A percentile compares a stretch with the other conserved stretches of the same genome.
Evolutionary conservation across 805 yeast species (phyloP).

Genomic region (Yarrowia sp.): DNA sequence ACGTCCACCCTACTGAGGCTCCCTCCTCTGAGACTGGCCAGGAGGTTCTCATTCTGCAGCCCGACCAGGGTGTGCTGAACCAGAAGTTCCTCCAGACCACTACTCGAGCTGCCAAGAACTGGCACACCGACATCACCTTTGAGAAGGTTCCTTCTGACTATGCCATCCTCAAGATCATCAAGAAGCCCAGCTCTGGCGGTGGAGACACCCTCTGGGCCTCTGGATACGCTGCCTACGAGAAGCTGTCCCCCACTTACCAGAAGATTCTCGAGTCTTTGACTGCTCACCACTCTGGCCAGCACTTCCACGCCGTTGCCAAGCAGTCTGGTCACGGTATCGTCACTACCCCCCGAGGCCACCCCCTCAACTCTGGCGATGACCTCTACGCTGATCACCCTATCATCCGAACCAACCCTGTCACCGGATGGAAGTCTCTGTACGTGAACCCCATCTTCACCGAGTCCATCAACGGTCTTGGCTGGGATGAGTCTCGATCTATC

Average conservation of each 20-base stretch:
- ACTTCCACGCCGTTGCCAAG: constrained; percentile 28
- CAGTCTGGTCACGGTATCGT: constrained; percentile 45
- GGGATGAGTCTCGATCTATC: constrained; percentile 63
- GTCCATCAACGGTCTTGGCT: constrained; percentile 66
- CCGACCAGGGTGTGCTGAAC: constrained; percentile 29
- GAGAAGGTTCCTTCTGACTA: constrained; percentile 72
- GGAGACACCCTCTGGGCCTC: constrained; percentile 60
- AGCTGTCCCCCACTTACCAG: constrained; percentile 49
- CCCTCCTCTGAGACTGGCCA: constrained; percentile 34
- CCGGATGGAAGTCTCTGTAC: constrained; percentile 57
- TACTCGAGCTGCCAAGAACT: constrained; percentile 38
- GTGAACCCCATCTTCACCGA: constrained; percentile 60
- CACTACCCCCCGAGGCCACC: constrained; percentile 42
- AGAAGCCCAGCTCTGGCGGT: constrained; percentile 47
- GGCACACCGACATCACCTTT: constrained; percentile 78
- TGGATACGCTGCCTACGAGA: constrained; percentile 53
- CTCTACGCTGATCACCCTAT: constrained; percentile 46
- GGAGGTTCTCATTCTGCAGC: constrained; percentile 33
- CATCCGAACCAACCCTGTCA: constrained; percentile 61
- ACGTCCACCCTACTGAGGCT: constrained; percentile 36
- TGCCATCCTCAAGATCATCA: constrained; percentile 63
- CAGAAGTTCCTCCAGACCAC: constrained; percentile 27
- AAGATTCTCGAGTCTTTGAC: constrained; percentile 51
- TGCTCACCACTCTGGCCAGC: constrained; percentile 60
- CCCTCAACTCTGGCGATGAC: constrained; percentile 47